Percentiles rank a stretch among this genome's conserved stretches.
These are phyloP conservation scores for Astragalus membranaceus DNA, from an alignment of 306 rosid species.

Conservation along the genomic window DNA sequence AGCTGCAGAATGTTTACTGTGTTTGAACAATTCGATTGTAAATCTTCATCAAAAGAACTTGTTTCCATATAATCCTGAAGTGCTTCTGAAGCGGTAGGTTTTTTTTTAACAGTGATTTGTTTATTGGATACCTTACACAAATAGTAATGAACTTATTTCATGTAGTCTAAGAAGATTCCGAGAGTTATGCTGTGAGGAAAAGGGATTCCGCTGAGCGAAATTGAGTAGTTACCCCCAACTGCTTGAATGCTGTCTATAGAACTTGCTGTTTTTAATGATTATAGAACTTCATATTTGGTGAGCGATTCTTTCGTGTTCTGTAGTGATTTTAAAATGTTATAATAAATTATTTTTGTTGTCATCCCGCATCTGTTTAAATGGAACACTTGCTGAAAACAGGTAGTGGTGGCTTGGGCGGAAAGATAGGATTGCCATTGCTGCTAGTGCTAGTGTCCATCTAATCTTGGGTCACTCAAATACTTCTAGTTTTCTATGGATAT, in stretches of 20 bases:
- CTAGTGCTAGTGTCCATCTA: slow-evolving; percentile 26
- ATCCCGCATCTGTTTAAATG: neutral
- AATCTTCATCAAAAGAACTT: slow-evolving; percentile 70
- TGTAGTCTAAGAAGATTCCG: slow-evolving; percentile 60
- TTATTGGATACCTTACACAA: neutral
- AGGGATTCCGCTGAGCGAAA: neutral
- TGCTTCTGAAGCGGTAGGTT: slow-evolving; percentile 57
- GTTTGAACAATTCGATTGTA: slow-evolving; percentile 60
- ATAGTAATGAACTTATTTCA: slow-evolving; percentile 16
- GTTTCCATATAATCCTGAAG: slow-evolving; percentile 77
- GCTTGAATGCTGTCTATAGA: neutral
- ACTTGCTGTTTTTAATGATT: neutral
- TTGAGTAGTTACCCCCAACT: slow-evolving; percentile 6
- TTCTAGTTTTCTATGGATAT: slow-evolving; percentile 15
- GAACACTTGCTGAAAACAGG: slow-evolving; percentile 6
- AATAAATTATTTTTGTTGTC: neutral
- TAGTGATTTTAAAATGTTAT: neutral
- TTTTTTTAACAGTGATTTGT: slow-evolving; percentile 14
- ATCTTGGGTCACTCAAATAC: slow-evolving; percentile 15
- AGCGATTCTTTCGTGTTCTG: slow-evolving; percentile 1
- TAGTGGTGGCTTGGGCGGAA: neutral
- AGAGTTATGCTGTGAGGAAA: slow-evolving; percentile 40
- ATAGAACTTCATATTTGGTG: neutral
- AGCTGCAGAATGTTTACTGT: slow-evolving; percentile 63
- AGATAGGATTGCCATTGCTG: neutral